Conservation (phyloP, 2,329 filamentous ascomycete species). For the Dactylellina haptotyla region DNA sequence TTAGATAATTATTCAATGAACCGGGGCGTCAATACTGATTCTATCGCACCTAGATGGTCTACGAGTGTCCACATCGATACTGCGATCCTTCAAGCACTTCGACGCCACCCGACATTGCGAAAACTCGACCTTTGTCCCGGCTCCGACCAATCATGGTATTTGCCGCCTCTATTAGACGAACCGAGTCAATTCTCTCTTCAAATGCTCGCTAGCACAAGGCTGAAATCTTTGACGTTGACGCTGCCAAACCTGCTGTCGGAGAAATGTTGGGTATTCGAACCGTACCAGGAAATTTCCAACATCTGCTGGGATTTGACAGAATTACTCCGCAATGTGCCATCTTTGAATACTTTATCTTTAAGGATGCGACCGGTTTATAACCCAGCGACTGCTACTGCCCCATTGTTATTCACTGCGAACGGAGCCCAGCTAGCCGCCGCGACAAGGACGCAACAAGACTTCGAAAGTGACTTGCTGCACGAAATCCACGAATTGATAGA, state of each 20-base stretch:
- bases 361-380: conserved; percentile 50
- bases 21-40: conserved; percentile 6
- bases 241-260: conserved; percentile 47
- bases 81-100: conserved; percentile 45
- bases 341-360: conserved; percentile 39
- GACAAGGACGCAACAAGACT: conserved; percentile 51
- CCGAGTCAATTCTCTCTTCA: conserved; percentile 47
- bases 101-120: conserved; percentile 39
- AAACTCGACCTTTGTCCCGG: conserved; percentile 49
- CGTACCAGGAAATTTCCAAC: conserved; percentile 49
- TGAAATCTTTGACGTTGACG: conserved; percentile 46
- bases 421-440: conserved; percentile 40
- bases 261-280: conserved; percentile 53
- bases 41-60: conserved; percentile 32
- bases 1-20: not conserved
- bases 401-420: conserved; percentile 45
- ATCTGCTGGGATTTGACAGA: conserved; percentile 52
- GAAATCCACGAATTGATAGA: conserved; percentile 52
- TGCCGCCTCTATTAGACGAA: conserved; percentile 39
- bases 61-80: conserved; percentile 49
- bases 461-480: conserved; percentile 46
- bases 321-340: conserved; percentile 31
- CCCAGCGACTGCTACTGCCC: conserved; percentile 40
- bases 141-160: conserved; percentile 52
- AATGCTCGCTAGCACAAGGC: conserved; percentile 30